Evolutionary conservation across 805 yeast species (phyloP).

Genomic region (Candida manassasensis): DNA sequence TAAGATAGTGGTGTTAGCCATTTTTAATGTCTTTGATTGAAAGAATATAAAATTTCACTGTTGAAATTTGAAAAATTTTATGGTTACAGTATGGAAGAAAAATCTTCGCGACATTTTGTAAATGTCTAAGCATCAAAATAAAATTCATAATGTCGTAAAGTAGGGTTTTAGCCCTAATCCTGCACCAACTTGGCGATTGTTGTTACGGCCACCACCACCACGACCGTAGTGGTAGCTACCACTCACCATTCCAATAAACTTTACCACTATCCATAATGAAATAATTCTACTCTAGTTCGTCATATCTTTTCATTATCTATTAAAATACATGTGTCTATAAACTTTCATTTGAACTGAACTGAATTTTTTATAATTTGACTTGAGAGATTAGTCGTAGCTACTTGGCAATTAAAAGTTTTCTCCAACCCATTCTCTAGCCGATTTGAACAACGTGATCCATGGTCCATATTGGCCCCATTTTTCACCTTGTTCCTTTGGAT

Average conservation of each 20-base stretch:
- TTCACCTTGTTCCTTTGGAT: slow-evolving; percentile 57
- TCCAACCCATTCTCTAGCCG: slow-evolving; percentile 92
- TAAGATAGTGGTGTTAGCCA: slow-evolving; percentile 45
- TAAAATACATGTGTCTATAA: slow-evolving; percentile 1
- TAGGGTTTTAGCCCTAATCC: slow-evolving; percentile 2
- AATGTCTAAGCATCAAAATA: not conserved
- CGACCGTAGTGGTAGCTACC: too few species aligned
- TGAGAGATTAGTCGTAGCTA: not conserved
- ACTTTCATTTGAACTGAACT: not conserved
- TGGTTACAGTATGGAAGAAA: slow-evolving; percentile 1
- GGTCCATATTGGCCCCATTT: slow-evolving; percentile 87
- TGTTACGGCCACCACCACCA: too few species aligned
- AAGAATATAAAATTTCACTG: slow-evolving; percentile 1
- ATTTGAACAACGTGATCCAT: slow-evolving; percentile 89
- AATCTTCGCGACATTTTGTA: slow-evolving; percentile 2
- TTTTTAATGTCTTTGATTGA: slow-evolving; percentile 9
- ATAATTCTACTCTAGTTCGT: not conserved
- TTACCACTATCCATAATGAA: too few species aligned
- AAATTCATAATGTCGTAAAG: not conserved
- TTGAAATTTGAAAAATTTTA: slow-evolving; percentile 6
- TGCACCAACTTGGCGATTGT: too few species aligned
- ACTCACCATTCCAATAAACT: too few species aligned
- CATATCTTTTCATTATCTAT: not conserved
- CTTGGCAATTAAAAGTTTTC: slow-evolving; percentile 17
- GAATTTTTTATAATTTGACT: slow-evolving; percentile 1